These are phyloP conservation scores for Trichoderma atroviride DNA, from an alignment of 2,329 filamentous ascomycete genomes.

Conservation along the genomic window DNA sequence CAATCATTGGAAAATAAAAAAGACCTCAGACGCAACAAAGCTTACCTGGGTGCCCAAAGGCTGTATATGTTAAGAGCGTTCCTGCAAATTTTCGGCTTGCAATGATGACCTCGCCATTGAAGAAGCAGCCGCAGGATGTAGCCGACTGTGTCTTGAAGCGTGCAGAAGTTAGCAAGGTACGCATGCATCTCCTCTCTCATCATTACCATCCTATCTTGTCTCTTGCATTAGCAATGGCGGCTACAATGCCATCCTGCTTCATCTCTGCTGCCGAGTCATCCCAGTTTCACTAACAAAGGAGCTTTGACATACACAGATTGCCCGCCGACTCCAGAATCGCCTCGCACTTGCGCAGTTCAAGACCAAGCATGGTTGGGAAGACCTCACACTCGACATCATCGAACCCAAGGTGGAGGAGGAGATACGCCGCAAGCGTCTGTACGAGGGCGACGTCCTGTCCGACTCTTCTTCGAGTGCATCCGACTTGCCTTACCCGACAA, in stretches of 20 bases:
- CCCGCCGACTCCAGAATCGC: constrained; percentile 87
- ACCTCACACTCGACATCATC: constrained; percentile 81
- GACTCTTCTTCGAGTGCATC: constrained; percentile 86
- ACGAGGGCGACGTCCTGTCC: constrained; percentile 74
- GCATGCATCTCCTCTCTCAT: constrained; percentile 33
- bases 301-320: constrained; percentile 65
- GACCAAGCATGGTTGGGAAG: constrained; percentile 92
- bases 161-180: constrained; percentile 75
- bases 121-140: constrained; percentile 65
- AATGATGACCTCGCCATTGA: constrained; percentile 62
- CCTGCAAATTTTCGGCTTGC: constrained; percentile 18
- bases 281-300: constrained; percentile 27
- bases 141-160: constrained; percentile 71
- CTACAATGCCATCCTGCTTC: background rate
- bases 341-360: constrained; percentile 97
- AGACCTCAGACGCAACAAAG: constrained; percentile 3
- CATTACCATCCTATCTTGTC: background rate
- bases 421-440: constrained; percentile 70
- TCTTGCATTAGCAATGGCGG: background rate
- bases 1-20: background rate
- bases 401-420: constrained; percentile 83
- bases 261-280: background rate
- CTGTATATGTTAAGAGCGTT: constrained; percentile 9
- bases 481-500: constrained; percentile 70
- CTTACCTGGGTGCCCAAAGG: constrained; percentile 6